Evolutionary conservation across 768 basidiomycete genomes (phyloP).

Genomic region (Amanita brunnescens): DNA sequence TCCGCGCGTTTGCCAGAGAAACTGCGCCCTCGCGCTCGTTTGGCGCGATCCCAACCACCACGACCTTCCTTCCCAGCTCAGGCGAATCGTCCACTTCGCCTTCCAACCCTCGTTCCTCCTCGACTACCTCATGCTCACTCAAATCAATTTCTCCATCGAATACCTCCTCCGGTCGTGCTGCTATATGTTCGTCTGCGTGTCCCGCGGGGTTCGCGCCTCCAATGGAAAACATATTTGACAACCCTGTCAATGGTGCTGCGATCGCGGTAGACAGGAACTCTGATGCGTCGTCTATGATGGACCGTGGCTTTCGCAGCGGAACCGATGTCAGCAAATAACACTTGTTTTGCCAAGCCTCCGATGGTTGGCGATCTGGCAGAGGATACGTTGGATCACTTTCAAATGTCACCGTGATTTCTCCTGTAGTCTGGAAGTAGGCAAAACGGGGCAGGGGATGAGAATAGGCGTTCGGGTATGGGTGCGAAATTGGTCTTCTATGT

Average conservation of each 20-base stretch:
- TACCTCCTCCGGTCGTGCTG: constrained; percentile 58
- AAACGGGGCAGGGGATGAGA: constrained; percentile 74
- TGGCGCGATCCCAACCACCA: constrained; percentile 33
- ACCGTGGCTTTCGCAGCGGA: constrained; percentile 58
- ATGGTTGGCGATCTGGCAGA: constrained; percentile 20
- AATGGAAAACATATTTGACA: constrained; percentile 31
- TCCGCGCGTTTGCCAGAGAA: constrained; percentile 24
- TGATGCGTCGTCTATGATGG: constrained; percentile 65
- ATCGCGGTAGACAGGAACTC: constrained; percentile 38
- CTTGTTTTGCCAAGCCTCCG: constrained; percentile 48
- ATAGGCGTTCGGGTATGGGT: constrained; percentile 71
- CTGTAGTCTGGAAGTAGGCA: constrained; percentile 42
- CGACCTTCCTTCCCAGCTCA: constrained; percentile 45
- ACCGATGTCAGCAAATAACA: constrained; percentile 57
- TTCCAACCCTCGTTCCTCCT: constrained; percentile 72
- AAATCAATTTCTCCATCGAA: constrained; percentile 63
- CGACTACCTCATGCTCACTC: constrained; percentile 68
- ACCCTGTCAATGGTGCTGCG: constrained; percentile 52
- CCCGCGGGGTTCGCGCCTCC: constrained; percentile 7
- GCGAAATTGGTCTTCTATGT: constrained; percentile 66
- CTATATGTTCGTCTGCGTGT: not conserved
- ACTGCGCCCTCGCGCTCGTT: constrained; percentile 22
- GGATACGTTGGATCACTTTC: constrained; percentile 58
- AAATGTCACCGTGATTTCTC: constrained; percentile 55
- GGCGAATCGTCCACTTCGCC: constrained; percentile 70